A percentile compares a stretch with the other conserved stretches of the same genome.
phyloP scores from a whole-genome alignment of 495 filamentous ascomycete genomes.

The Cercophora newfieldiana region DNA sequence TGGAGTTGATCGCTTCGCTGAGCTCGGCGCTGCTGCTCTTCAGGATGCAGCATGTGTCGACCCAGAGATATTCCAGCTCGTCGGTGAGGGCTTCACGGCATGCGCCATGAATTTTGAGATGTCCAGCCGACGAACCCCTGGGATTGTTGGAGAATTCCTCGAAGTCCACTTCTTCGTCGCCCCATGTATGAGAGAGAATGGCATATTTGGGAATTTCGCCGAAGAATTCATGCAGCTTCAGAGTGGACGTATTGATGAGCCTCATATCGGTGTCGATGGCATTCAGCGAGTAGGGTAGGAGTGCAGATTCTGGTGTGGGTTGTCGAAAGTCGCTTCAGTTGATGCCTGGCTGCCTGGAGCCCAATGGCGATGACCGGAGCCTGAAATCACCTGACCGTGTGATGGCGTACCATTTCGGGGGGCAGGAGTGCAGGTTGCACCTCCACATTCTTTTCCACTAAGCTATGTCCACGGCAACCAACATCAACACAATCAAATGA shows the following conservation, averaged over 20 bases:
- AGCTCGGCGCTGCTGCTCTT: conserved; percentile 17
- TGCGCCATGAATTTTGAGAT: conserved; percentile 28
- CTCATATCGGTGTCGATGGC: conserved; percentile 23
- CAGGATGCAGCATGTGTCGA: conserved; percentile 27
- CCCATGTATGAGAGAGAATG: conserved; percentile 44
- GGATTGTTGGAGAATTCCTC: conserved; percentile 19
- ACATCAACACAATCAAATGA: too few relatives aligned
- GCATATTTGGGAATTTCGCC: conserved; percentile 34
- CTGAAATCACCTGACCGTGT: too few relatives aligned
- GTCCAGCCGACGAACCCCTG: conserved; percentile 17
- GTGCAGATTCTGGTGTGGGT: too few relatives aligned
- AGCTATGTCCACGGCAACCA: too few relatives aligned
- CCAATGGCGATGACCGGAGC: too few relatives aligned
- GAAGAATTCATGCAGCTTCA: conserved; percentile 25
- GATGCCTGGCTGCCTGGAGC: too few relatives aligned
- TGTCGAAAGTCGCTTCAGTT: too few relatives aligned
- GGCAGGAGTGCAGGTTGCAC: too few relatives aligned
- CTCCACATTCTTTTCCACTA: too few relatives aligned
- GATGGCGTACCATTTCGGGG: too few relatives aligned
- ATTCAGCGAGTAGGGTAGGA: too few relatives aligned
- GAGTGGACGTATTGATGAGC: conserved; percentile 26
- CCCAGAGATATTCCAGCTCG: conserved; percentile 24
- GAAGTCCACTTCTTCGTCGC: conserved; percentile 36
- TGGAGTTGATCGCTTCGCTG: conserved; percentile 23
- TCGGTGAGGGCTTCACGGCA: conserved; percentile 25